Conservation (phyloP, 345 rosid genomes). For the Orychophragmus violaceus region DNA sequence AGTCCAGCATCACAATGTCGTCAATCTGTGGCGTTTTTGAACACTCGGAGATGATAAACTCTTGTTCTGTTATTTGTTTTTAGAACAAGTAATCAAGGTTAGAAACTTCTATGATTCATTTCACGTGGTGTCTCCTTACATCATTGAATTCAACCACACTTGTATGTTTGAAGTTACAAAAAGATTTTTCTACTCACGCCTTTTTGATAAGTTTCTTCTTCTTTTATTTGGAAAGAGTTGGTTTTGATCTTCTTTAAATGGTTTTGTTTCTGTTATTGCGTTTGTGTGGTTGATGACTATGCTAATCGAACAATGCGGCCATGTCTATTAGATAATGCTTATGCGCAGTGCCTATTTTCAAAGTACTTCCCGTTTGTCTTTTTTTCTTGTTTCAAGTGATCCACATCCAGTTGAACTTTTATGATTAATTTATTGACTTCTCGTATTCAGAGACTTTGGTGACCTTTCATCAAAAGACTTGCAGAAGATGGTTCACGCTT, state of each 20-base stretch:
- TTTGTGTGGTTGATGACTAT: constrained; percentile 78
- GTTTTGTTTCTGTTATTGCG: constrained; percentile 49
- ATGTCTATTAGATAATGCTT: too few species aligned
- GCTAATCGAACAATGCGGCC: constrained; percentile 97
- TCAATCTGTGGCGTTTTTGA: too few species aligned
- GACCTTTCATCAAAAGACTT: constrained; percentile 87
- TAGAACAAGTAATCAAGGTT: constrained; percentile 97
- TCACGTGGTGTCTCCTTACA: background rate
- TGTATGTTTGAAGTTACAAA: too few species aligned
- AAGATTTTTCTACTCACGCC: too few species aligned
- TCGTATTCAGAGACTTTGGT: constrained; percentile 52
- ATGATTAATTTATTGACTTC: background rate
- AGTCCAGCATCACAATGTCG: too few species aligned
- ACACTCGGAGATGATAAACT: too few species aligned
- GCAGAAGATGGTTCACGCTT: constrained; percentile 96
- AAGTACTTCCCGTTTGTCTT: constrained; percentile 39
- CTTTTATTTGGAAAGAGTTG: background rate
- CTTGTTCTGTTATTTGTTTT: too few species aligned
- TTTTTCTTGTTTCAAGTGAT: constrained; percentile 4
- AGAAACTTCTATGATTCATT: constrained; percentile 1
- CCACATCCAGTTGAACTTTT: background rate
- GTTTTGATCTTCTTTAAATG: background rate
- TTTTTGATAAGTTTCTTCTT: too few species aligned
- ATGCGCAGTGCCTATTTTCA: too few species aligned
- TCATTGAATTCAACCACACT: background rate